phyloP scores from a whole-genome alignment of 148 eudicot species.

The Dysphania ambrosioides region DNA sequence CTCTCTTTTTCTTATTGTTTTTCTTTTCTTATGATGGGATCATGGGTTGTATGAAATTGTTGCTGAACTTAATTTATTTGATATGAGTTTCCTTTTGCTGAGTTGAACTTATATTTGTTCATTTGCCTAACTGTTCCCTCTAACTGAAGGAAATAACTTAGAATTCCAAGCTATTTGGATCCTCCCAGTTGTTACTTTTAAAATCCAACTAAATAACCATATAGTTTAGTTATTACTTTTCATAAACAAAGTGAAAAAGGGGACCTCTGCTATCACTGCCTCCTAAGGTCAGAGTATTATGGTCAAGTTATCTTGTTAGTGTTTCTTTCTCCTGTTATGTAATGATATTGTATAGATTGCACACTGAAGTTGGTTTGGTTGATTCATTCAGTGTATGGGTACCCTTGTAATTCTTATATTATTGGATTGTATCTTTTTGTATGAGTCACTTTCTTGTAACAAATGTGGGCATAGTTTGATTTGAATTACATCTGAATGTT shows the following conservation, averaged over 20 bases:
- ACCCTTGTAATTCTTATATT: not conserved
- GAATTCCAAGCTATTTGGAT: too few relatives aligned
- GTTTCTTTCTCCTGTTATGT: not conserved
- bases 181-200: too few relatives aligned
- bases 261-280: not conserved
- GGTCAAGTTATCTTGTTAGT: not conserved
- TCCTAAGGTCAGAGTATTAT: not conserved
- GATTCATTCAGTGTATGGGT: not conserved
- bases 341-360: not conserved
- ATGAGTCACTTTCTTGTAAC: not conserved
- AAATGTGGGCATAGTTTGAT: not conserved
- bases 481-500: not conserved
- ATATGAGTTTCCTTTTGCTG: too few relatives aligned
- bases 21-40: too few relatives aligned
- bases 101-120: too few relatives aligned
- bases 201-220: not conserved
- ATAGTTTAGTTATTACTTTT: not conserved
- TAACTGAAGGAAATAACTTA: too few relatives aligned
- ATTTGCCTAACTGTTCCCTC: too few relatives aligned
- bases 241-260: not conserved
- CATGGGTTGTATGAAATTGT: too few relatives aligned
- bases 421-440: not conserved
- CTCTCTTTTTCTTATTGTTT: too few relatives aligned
- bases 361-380: not conserved
- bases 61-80: too few relatives aligned